Percentiles rank a stretch among this genome's conserved stretches.
phyloP scores from a whole-genome alignment of 177 flowering plant species.

The Tripterygium wilfordii region DNA sequence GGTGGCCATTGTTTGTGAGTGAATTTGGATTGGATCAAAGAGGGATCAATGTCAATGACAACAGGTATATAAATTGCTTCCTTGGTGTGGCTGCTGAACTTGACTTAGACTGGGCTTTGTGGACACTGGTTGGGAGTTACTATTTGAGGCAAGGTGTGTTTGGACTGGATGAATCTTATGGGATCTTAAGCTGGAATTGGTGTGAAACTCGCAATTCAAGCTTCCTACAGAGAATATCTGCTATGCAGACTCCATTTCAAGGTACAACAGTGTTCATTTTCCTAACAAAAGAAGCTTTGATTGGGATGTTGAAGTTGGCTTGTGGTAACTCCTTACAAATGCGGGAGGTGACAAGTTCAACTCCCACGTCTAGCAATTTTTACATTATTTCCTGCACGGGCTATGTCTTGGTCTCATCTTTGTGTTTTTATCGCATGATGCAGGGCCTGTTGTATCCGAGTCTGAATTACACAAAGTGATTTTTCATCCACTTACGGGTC shows the following conservation, averaged over 20 bases:
- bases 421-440: too few species aligned
- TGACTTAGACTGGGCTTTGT: slow-evolving; percentile 79
- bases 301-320: too few species aligned
- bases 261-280: slow-evolving; percentile 31
- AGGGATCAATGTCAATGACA: slow-evolving; percentile 69
- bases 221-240: slow-evolving; percentile 44
- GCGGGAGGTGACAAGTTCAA: too few species aligned
- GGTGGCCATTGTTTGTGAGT: slow-evolving; percentile 69
- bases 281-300: too few species aligned
- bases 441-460: slow-evolving; percentile 66
- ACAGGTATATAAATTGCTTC: slow-evolving; percentile 71
- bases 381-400: too few species aligned
- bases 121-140: slow-evolving; percentile 81
- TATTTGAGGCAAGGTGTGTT: slow-evolving; percentile 55
- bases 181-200: slow-evolving; percentile 57
- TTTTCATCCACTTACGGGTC: slow-evolving; percentile 73
- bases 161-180: slow-evolving; percentile 61
- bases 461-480: slow-evolving; percentile 35
- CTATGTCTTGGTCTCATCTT: too few species aligned
- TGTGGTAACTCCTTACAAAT: too few species aligned
- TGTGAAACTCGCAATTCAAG: slow-evolving; percentile 39
- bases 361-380: too few species aligned
- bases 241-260: slow-evolving; percentile 60
- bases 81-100: slow-evolving; percentile 62
- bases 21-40: slow-evolving; percentile 79